Evolutionary conservation across 345 rosid species (phyloP).

Genomic region (Aurinia saxatilis): DNA sequence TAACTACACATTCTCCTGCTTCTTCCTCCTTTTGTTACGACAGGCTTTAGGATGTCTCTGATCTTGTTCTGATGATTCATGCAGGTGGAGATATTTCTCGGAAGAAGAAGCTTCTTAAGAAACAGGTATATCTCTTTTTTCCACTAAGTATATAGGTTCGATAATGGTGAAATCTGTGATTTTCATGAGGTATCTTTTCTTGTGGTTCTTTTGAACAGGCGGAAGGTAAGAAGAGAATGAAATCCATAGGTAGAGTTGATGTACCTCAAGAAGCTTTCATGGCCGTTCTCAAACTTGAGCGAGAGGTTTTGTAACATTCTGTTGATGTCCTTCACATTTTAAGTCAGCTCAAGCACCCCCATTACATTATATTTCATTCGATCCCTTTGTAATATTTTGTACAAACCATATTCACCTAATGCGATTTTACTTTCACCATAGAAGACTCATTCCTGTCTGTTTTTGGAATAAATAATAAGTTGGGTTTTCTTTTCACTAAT

Average conservation of each 20-base stretch:
- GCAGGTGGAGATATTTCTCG: slow-evolving; percentile 92
- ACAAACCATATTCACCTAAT: neutral
- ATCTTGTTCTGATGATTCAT: slow-evolving; percentile 12
- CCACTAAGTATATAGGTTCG: neutral
- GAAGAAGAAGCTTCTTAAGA: slow-evolving; percentile 94
- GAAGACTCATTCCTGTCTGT: no score
- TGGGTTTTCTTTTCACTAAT: no score
- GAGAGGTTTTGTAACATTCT: slow-evolving; percentile 55
- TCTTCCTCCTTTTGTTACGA: neutral
- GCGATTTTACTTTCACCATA: neutral
- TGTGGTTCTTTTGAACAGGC: slow-evolving; percentile 40
- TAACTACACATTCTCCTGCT: slow-evolving; percentile 28
- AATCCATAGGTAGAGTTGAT: slow-evolving; percentile 92
- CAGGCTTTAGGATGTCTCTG: neutral
- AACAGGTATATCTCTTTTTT: slow-evolving; percentile 54
- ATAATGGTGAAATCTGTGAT: neutral
- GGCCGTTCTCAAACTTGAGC: slow-evolving; percentile 96
- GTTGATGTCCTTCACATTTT: neutral
- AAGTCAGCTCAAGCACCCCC: neutral
- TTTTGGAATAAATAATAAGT: no score
- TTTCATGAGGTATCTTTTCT: neutral
- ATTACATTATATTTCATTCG: neutral
- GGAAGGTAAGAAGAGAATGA: slow-evolving; percentile 98
- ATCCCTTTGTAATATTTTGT: slow-evolving; percentile 6
- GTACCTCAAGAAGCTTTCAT: slow-evolving; percentile 99